Evolutionary conservation across 2,329 filamentous ascomycete species (phyloP).

Genomic region (Shiraia bambusicola): DNA sequence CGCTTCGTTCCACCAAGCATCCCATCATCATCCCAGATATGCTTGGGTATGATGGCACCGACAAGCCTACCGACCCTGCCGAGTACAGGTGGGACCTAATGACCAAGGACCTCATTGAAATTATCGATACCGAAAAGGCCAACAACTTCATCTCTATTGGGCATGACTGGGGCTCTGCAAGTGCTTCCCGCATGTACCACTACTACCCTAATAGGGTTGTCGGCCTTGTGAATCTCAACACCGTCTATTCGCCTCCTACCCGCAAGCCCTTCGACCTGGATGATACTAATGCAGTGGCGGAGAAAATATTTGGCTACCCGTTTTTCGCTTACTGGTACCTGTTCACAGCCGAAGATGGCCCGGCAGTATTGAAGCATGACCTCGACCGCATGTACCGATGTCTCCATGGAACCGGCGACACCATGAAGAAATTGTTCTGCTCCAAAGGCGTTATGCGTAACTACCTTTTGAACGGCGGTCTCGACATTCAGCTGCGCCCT

Average conservation of each 20-base stretch:
- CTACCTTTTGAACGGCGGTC: slow-evolving; percentile 17
- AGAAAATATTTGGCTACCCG: slow-evolving; percentile 42
- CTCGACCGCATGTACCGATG: slow-evolving; percentile 43
- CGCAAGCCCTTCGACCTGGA: slow-evolving; percentile 43
- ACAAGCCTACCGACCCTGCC: slow-evolving; percentile 30
- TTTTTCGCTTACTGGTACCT: slow-evolving; percentile 51
- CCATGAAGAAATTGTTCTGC: slow-evolving; percentile 44
- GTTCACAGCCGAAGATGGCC: slow-evolving; percentile 46
- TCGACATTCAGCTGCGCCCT: slow-evolving; percentile 19
- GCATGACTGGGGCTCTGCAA: slow-evolving; percentile 53
- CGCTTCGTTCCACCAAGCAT: slow-evolving; percentile 45
- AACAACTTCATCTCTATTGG: slow-evolving; percentile 46
- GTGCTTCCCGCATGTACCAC: slow-evolving; percentile 48
- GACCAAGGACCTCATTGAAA: slow-evolving; percentile 27
- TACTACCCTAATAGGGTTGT: slow-evolving; percentile 45
- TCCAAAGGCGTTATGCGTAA: slow-evolving; percentile 38
- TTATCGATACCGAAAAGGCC: slow-evolving; percentile 27
- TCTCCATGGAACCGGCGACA: slow-evolving; percentile 36
- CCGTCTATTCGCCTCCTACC: slow-evolving; percentile 45
- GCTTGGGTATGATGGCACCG: slow-evolving; percentile 44
- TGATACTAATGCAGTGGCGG: slow-evolving; percentile 31
- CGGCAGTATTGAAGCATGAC: slow-evolving; percentile 43
- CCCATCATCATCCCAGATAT: slow-evolving; percentile 44
- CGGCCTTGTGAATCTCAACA: slow-evolving; percentile 48
- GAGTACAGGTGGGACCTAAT: slow-evolving; percentile 26